Conservation (phyloP, 2,329 filamentous ascomycete species). For the Lecanosticta acicola region DNA sequence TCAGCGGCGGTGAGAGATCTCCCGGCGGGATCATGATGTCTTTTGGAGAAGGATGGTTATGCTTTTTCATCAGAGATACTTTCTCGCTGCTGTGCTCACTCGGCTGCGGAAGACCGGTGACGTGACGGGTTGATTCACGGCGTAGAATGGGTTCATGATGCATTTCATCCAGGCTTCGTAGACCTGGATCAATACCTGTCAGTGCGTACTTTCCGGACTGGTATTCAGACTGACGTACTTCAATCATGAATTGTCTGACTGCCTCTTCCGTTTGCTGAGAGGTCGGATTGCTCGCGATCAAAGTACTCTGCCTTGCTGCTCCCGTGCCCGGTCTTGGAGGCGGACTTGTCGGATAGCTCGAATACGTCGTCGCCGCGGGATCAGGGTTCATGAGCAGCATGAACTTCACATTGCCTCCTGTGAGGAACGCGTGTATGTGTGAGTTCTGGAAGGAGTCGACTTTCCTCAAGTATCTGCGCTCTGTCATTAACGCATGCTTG, state of each 20-base stretch:
- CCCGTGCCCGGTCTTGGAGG: constrained; percentile 24
- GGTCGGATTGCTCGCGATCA: constrained; percentile 61
- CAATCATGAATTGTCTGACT: constrained; percentile 86
- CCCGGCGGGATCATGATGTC: no score
- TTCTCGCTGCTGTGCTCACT: constrained; percentile 83
- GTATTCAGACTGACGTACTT: constrained; percentile 38
- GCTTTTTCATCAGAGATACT: constrained; percentile 48
- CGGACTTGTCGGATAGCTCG: constrained; percentile 27
- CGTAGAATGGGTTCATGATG: constrained; percentile 95
- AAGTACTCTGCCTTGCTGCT: constrained; percentile 30
- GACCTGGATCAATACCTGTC: constrained; percentile 41
- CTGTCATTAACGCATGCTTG: constrained; percentile 2
- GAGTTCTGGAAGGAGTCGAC: constrained; percentile 96
- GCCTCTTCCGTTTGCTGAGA: constrained; percentile 91
- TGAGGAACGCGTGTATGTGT: constrained; percentile 87
- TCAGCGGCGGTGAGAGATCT: not conserved
- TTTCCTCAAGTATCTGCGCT: constrained; percentile 80
- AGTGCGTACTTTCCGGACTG: no score
- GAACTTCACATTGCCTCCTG: constrained; percentile 87
- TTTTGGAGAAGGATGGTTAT: no score
- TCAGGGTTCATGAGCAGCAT: constrained; percentile 83
- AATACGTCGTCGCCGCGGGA: constrained; percentile 31
- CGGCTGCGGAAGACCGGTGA: constrained; percentile 80
- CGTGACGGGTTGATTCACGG: constrained; percentile 73
- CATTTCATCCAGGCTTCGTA: constrained; percentile 97